A percentile compares a stretch with the other conserved stretches of the same genome.
Conservation (phyloP, 192 early-diverging fungal species). For the Linnemannia elongata region DNA sequence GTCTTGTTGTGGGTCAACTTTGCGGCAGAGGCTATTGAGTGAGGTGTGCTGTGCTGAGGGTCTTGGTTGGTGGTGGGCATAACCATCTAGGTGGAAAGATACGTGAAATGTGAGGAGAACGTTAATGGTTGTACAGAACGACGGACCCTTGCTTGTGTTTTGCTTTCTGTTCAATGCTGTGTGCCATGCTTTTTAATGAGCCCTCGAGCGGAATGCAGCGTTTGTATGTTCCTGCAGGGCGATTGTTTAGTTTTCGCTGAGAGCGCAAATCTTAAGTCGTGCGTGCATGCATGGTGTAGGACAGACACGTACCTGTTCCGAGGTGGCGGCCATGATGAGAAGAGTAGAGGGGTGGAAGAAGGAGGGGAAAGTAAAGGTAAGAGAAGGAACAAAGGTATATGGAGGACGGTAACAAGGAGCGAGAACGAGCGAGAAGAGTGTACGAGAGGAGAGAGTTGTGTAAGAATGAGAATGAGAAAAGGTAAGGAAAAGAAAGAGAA, state of each 20-base stretch:
- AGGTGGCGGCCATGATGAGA: slow-evolving; percentile 18
- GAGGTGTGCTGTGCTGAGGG: not conserved
- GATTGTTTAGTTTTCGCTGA: not conserved
- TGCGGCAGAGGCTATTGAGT: slow-evolving; percentile 3
- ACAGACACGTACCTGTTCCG: slow-evolving; percentile 26
- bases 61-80: slow-evolving; percentile 1
- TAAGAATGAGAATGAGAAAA: not conserved
- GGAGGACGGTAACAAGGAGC: not conserved
- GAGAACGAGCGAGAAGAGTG: not conserved
- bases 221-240: not conserved
- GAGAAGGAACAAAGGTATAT: not conserved
- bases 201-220: not conserved
- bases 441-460: too few relatives aligned
- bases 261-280: too few relatives aligned
- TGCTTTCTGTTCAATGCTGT: not conserved
- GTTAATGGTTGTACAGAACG: not conserved
- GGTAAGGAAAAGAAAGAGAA: not conserved
- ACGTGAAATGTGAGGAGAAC: not conserved
- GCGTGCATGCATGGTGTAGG: not conserved
- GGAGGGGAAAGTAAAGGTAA: not conserved
- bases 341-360: not conserved
- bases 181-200: not conserved
- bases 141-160: not conserved
- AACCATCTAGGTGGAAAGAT: not conserved
- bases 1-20: not conserved